A percentile compares a stretch with the other conserved stretches of the same genome.
Evolutionary conservation across 768 basidiomycete species (phyloP).

Genomic region (Collybia mongolica): DNA sequence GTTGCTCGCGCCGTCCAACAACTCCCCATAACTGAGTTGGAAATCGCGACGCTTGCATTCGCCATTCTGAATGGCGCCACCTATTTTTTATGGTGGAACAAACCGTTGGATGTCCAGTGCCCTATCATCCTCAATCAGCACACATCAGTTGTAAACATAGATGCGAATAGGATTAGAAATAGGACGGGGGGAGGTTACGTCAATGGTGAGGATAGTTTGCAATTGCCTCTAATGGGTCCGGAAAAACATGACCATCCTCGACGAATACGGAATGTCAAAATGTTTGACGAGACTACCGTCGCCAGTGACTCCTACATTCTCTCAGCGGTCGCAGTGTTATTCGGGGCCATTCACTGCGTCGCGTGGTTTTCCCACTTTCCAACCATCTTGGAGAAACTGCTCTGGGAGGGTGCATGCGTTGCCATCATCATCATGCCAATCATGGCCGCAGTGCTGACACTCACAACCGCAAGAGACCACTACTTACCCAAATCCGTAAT

Average conservation of each 20-base stretch:
- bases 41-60: slow-evolving; percentile 29
- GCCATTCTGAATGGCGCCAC: slow-evolving; percentile 22
- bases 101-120: slow-evolving; percentile 23
- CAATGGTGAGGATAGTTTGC: too few relatives aligned
- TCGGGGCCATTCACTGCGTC: slow-evolving; percentile 12
- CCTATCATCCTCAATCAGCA: slow-evolving; percentile 5
- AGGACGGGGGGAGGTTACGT: too few relatives aligned
- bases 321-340: background rate
- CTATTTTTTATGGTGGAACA: slow-evolving; percentile 32
- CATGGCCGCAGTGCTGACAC: too few relatives aligned
- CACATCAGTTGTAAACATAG: too few relatives aligned
- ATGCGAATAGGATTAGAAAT: background rate
- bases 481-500: too few relatives aligned
- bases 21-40: slow-evolving; percentile 28
- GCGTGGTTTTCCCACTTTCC: slow-evolving; percentile 11
- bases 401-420: slow-evolving; percentile 4
- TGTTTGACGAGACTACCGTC: too few relatives aligned
- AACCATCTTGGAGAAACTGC: background rate
- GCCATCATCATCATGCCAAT: too few relatives aligned
- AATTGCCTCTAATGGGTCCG: too few relatives aligned
- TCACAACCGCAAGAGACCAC: too few relatives aligned
- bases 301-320: background rate
- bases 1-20: slow-evolving; percentile 17
- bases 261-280: too few relatives aligned
- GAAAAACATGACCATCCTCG: too few relatives aligned